These are phyloP conservation scores for Allium sativum DNA, from an alignment of 106 monocot genomes.

Conservation along the genomic window DNA sequence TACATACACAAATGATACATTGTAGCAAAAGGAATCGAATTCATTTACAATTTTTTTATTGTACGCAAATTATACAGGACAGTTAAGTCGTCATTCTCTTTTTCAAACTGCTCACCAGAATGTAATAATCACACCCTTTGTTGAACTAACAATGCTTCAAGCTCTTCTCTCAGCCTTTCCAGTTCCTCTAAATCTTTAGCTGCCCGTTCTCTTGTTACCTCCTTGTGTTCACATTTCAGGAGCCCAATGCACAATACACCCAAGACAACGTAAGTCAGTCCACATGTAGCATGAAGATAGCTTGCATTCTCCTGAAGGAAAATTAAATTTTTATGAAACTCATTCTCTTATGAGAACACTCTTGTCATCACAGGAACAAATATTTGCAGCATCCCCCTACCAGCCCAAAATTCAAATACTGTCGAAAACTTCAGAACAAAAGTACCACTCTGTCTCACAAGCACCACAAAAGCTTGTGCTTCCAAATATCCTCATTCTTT, in stretches of 20 bases:
- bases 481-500: too few relatives aligned
- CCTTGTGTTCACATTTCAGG: constrained; percentile 57
- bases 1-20: too few relatives aligned
- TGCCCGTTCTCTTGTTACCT: constrained; percentile 54
- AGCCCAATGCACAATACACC: constrained; percentile 75
- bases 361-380: constrained; percentile 97
- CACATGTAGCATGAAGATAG: constrained; percentile 84
- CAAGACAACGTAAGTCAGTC: constrained; percentile 50
- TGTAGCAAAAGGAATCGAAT: too few relatives aligned
- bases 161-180: too few relatives aligned
- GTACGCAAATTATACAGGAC: too few relatives aligned
- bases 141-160: too few relatives aligned
- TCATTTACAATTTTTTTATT: too few relatives aligned
- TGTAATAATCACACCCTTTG: too few relatives aligned
- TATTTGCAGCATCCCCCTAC: constrained; percentile 88
- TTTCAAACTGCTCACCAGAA: too few relatives aligned
- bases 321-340: constrained; percentile 31
- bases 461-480: constrained; percentile 74
- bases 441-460: constrained; percentile 83
- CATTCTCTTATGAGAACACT: constrained; percentile 54
- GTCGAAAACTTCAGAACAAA: constrained; percentile 58
- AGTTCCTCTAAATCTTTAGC: constrained; percentile 39
- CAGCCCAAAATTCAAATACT: constrained; percentile 82
- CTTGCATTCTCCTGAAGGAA: constrained; percentile 79
- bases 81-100: too few relatives aligned